Evolutionary conservation across 441 rosid genomes (phyloP).

Genomic region (Populus hybrid): DNA sequence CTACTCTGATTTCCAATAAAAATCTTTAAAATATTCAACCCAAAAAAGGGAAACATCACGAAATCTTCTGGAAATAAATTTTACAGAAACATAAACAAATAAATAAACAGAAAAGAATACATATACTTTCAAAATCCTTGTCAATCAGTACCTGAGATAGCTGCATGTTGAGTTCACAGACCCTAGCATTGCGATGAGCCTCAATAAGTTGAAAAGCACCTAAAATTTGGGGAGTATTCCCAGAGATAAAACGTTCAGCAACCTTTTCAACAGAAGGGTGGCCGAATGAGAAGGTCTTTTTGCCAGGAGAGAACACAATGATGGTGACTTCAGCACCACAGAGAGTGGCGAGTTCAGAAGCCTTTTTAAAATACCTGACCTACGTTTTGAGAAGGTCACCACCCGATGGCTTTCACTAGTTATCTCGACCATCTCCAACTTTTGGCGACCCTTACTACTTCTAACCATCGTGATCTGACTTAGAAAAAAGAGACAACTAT

Average conservation of each 20-base stretch:
- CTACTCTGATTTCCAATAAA: neutral
- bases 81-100: neutral
- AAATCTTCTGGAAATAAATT: too few species aligned
- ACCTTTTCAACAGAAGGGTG: constrained; percentile 41
- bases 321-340: constrained; percentile 44
- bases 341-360: constrained; percentile 57
- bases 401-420: constrained; percentile 45
- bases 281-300: constrained; percentile 46
- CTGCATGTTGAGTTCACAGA: constrained; percentile 35
- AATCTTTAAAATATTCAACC: neutral
- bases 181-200: constrained; percentile 30
- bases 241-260: constrained; percentile 27
- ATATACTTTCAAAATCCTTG: constrained; percentile 9
- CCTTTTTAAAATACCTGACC: constrained; percentile 55
- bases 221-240: constrained; percentile 16
- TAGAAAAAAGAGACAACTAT: neutral
- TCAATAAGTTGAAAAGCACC: constrained; percentile 37
- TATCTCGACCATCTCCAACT: constrained; percentile 54
- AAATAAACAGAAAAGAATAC: neutral
- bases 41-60: neutral
- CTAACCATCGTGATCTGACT: constrained; percentile 4
- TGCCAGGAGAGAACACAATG: constrained; percentile 40
- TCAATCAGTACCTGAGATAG: constrained; percentile 40
- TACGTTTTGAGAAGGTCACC: constrained; percentile 60
- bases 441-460: constrained; percentile 44